A percentile compares a stretch with the other conserved stretches of the same genome.
phyloP scores from a whole-genome alignment of 257 asterid species.

The Thymus mandschuricus region DNA sequence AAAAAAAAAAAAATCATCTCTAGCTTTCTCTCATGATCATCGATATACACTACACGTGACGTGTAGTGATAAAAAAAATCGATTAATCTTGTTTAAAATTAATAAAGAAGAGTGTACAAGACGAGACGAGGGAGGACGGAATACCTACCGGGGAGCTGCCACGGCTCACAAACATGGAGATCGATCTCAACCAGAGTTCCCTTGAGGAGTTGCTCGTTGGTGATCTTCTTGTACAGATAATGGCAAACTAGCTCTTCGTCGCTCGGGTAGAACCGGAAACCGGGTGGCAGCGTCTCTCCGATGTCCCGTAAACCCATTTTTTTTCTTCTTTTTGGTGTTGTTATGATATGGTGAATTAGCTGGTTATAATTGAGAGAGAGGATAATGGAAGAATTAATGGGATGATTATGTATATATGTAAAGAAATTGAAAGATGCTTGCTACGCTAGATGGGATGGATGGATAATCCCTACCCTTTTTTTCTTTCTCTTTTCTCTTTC shows the following conservation, averaged over 20 bases:
- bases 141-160: constrained; percentile 92
- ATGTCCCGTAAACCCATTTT: constrained; percentile 78
- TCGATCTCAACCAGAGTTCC: constrained; percentile 82
- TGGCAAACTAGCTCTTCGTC: constrained; percentile 87
- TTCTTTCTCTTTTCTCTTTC: not conserved
- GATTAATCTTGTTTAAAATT: too few species aligned
- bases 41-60: not conserved
- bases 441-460: not conserved
- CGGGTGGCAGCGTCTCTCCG: constrained; percentile 83
- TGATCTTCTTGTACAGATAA: constrained; percentile 73
- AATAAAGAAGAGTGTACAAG: not conserved
- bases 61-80: not conserved
- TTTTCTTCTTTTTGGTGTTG: not conserved
- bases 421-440: not conserved
- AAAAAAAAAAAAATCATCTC: not conserved
- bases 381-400: not conserved
- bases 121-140: not conserved
- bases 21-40: not conserved
- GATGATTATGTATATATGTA: not conserved
- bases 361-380: not conserved
- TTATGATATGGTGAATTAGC: too few species aligned
- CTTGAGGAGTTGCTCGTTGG: constrained; percentile 49
- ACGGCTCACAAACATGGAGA: constrained; percentile 90
- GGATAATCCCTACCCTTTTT: constrained; percentile 3
- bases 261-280: constrained; percentile 84